Percentiles rank a stretch among this genome's conserved stretches.
Evolutionary conservation across 176 grass and related monocot species (phyloP).

Genomic region (Phoenix dactylifera): DNA sequence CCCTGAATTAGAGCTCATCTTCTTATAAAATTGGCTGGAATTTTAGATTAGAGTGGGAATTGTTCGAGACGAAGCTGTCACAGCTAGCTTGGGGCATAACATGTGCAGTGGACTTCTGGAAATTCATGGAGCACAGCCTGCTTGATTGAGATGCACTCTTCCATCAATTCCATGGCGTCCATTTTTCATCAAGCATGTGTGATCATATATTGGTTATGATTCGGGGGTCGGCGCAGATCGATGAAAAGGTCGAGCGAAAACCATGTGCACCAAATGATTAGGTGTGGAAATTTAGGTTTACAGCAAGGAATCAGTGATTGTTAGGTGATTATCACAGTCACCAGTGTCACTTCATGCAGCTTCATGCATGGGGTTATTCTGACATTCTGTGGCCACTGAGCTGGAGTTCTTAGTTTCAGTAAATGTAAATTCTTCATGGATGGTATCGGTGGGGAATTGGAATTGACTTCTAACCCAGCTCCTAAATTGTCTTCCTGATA

Average conservation of each 20-base stretch:
- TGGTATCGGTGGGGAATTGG: too few relatives aligned
- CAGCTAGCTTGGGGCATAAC: slow-evolving; percentile 1
- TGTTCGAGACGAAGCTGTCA: neutral
- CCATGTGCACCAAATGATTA: slow-evolving; percentile 43
- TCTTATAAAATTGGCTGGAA: neutral
- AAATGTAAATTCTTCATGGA: neutral
- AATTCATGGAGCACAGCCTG: slow-evolving; percentile 9
- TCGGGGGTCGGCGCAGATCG: slow-evolving; percentile 3
- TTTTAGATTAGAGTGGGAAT: neutral
- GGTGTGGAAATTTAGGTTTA: slow-evolving; percentile 40
- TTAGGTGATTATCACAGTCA: slow-evolving; percentile 20
- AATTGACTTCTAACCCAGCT: too few relatives aligned
- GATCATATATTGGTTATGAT: neutral
- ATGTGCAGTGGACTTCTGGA: slow-evolving; percentile 25
- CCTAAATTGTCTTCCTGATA: too few relatives aligned
- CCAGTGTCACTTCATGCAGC: slow-evolving; percentile 33
- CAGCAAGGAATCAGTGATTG: slow-evolving; percentile 31
- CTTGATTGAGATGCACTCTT: slow-evolving; percentile 45
- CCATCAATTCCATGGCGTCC: slow-evolving; percentile 33
- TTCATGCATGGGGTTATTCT: slow-evolving; percentile 37
- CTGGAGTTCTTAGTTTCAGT: slow-evolving; percentile 20
- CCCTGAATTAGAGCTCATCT: neutral
- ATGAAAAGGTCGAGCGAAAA: slow-evolving; percentile 25
- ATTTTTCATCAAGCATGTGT: slow-evolving; percentile 3
- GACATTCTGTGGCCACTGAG: slow-evolving; percentile 11